Evolutionary conservation across 805 yeast genomes (phyloP), one percentile per base, ranked within the genome.

Genomic region (Wickerhamomyces tratensis): DNA sequence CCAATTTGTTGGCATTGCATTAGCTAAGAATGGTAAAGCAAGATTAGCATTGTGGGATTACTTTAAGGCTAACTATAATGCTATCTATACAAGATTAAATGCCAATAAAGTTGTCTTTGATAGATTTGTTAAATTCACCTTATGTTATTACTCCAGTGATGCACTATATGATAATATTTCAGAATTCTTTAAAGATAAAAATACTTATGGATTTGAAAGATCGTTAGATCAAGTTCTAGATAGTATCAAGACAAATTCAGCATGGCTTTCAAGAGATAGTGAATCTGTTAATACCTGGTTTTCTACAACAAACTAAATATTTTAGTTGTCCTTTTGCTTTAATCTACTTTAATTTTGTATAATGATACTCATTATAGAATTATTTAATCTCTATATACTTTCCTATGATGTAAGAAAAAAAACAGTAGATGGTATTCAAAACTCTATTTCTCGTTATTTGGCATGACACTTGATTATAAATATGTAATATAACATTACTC

Each of bases 61-160:
- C 88, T 53, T 79, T 50, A 68, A 72, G 49, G 56, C 48, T 8
- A 80, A 89, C 62, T 91, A 93, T 85, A 86, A 77, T 42, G 72
- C 66, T 20, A 57, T 91, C 46, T 65, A 64, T 53, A 68, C 74
- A 53, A 67, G 74, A 51, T 72, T 87, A 59, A 95, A 96, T 35
- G 82, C 89, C 15, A 82, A 86, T 29, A 72, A 80, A 47, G 73
- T 86, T 29, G 79, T 88, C 79, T 71, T 89, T 54, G 83, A 89
- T 34, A 69, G 80, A 37, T 79, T 93, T 45, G 82, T 91, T 38
- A 71, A 73, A 33, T 52, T 82, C 40, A 68, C 81, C 35, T 69
- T 84, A 41, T 63, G 77, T 14, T 74, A 79, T 5, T 81, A 77
- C 61, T 71, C 87, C 33, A 74, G 74, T 41, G 56, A 59, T 31